These are phyloP conservation scores for Ophiostoma novo-ulmi DNA, from an alignment of 2,329 filamentous ascomycete genomes.

Conservation along the genomic window DNA sequence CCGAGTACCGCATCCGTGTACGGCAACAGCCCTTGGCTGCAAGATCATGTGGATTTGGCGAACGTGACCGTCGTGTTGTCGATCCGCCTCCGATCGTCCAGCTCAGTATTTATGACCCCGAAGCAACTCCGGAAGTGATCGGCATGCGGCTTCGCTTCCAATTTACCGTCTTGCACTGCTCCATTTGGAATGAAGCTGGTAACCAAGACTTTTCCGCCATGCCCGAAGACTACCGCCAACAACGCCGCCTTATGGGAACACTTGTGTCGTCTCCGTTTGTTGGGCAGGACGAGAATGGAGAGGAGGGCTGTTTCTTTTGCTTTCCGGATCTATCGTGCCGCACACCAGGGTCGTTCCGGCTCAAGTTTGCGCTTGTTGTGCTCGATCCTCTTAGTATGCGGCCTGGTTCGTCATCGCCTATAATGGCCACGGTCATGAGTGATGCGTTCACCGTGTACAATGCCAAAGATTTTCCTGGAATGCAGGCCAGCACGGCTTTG, in stretches of 20 bases:
- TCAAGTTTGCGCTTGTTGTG: constrained; percentile 68
- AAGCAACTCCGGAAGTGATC: constrained; percentile 50
- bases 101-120: constrained; percentile 58
- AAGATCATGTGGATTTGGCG: constrained; percentile 76
- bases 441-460: constrained; percentile 75
- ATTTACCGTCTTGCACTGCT: constrained; percentile 69
- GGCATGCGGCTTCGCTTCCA: constrained; percentile 51
- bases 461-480: constrained; percentile 80
- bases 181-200: constrained; percentile 65
- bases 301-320: constrained; percentile 78
- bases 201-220: constrained; percentile 64
- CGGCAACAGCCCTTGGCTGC: constrained; percentile 75
- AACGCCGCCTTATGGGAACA: constrained; percentile 73
- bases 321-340: constrained; percentile 78
- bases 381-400: constrained; percentile 58
- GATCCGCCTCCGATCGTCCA: constrained; percentile 81
- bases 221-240: constrained; percentile 66
- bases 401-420: constrained; percentile 48
- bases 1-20: constrained; percentile 50
- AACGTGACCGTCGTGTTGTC: constrained; percentile 74
- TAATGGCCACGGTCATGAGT: constrained; percentile 53
- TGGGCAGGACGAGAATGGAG: constrained; percentile 65
- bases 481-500: constrained; percentile 69
- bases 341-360: constrained; percentile 68
- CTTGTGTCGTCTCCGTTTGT: constrained; percentile 72